Evolutionary conservation across 495 filamentous ascomycete genomes (phyloP).

Genomic region (Aspergillus saccharolyticus): DNA sequence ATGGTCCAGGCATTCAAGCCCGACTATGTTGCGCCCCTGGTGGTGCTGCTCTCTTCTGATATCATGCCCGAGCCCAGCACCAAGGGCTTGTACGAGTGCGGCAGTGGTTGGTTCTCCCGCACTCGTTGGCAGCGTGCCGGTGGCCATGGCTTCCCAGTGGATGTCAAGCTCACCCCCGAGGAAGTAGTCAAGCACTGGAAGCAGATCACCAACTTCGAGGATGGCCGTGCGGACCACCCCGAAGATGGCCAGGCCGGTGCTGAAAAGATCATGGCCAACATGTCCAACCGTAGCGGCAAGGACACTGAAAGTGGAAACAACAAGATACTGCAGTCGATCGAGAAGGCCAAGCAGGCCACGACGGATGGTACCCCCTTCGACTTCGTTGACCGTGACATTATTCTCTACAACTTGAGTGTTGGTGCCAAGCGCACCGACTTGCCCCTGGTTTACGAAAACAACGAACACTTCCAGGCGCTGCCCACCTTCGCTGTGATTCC

Average conservation of each 20-base stretch:
- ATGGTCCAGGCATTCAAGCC: slow-evolving; percentile 99
- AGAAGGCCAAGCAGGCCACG: slow-evolving; percentile 67
- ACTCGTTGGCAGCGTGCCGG: slow-evolving; percentile 95
- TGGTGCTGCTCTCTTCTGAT: slow-evolving; percentile 84
- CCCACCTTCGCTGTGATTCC: slow-evolving; percentile 95
- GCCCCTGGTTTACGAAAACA: slow-evolving; percentile 80
- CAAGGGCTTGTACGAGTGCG: slow-evolving; percentile 91
- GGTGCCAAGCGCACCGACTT: slow-evolving; percentile 92
- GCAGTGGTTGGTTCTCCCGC: slow-evolving; percentile 86
- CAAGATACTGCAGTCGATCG: slow-evolving; percentile 62
- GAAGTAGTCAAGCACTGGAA: slow-evolving; percentile 73
- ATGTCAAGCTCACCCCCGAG: slow-evolving; percentile 83
- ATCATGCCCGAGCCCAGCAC: slow-evolving; percentile 77
- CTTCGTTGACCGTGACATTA: slow-evolving; percentile 81
- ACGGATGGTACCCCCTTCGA: slow-evolving; percentile 71
- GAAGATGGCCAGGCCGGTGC: slow-evolving; percentile 70
- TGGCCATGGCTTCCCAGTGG: slow-evolving; percentile 88
- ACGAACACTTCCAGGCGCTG: slow-evolving; percentile 84
- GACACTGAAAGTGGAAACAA: slow-evolving; percentile 33
- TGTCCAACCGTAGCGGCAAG: slow-evolving; percentile 62
- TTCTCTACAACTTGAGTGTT: slow-evolving; percentile 92
- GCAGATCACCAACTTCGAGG: slow-evolving; percentile 80
- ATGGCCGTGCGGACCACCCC: slow-evolving; percentile 86
- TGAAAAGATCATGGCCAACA: slow-evolving; percentile 87
- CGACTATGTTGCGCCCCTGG: slow-evolving; percentile 92